A percentile compares a stretch with the other conserved stretches of the same genome.
phyloP scores from a whole-genome alignment of 2,329 filamentous ascomycete species.

The Colletotrichum noveboracense region DNA sequence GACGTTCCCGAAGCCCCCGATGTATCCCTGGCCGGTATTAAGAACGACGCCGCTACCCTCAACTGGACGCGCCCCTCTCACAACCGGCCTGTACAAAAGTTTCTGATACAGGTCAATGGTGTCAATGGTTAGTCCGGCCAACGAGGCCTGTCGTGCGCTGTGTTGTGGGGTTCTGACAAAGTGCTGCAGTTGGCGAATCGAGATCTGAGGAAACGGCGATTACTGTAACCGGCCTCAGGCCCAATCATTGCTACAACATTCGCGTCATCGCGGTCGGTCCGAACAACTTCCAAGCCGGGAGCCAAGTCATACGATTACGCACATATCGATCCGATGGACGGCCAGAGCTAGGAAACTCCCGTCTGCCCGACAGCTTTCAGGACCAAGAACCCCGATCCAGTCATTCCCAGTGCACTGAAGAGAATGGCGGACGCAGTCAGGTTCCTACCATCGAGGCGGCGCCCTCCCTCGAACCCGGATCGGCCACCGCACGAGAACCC shows the following conservation, averaged over 20 bases:
- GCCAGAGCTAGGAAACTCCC: constrained; percentile 62
- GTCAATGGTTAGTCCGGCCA: constrained; percentile 71
- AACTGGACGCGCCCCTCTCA: constrained; percentile 82
- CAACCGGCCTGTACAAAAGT: constrained; percentile 77
- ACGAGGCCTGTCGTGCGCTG: not conserved
- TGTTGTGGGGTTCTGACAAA: not conserved
- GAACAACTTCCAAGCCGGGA: constrained; percentile 91
- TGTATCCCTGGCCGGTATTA: constrained; percentile 89
- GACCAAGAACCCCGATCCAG: constrained; percentile 49
- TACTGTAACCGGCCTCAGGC: constrained; percentile 85
- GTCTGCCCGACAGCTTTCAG: constrained; percentile 61
- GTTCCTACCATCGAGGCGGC: constrained; percentile 66
- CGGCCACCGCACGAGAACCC: constrained; percentile 70
- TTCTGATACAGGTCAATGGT: constrained; percentile 92
- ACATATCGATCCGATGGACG: constrained; percentile 73
- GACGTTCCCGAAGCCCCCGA: constrained; percentile 91
- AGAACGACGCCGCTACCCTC: constrained; percentile 83
- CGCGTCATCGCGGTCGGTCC: constrained; percentile 90
- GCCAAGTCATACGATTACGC: constrained; percentile 81
- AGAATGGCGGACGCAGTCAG: constrained; percentile 52
- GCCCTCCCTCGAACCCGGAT: constrained; percentile 64
- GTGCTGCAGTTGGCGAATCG: constrained; percentile 76
- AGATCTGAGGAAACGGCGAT: constrained; percentile 83
- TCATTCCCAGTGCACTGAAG: constrained; percentile 36
- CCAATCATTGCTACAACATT: constrained; percentile 90